These are phyloP conservation scores for Flagelloscypha sp. DNA, from an alignment of 768 basidiomycete genomes.

Conservation along the genomic window DNA sequence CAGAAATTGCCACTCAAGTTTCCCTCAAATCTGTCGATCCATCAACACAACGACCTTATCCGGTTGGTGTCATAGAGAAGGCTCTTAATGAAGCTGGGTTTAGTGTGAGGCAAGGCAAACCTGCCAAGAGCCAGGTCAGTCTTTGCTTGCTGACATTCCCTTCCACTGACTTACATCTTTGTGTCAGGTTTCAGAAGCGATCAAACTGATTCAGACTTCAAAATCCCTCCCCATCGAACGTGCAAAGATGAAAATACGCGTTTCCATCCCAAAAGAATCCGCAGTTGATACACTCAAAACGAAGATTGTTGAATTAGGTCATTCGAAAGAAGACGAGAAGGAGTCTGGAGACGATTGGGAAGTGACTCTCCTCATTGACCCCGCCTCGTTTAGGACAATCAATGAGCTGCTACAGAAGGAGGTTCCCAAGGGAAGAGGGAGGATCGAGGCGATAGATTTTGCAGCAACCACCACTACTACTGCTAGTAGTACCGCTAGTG, in stretches of 20 bases:
- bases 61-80: conserved; percentile 95
- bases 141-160: not conserved
- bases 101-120: conserved; percentile 82
- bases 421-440: conserved; percentile 78
- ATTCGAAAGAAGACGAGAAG: conserved; percentile 78
- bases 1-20: conserved; percentile 89
- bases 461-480: conserved; percentile 64
- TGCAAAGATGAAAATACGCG: conserved; percentile 85
- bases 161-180: not conserved
- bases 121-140: conserved; percentile 85
- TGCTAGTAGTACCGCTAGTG: no score
- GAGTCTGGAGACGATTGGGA: conserved; percentile 77
- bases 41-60: conserved; percentile 77
- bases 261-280: conserved; percentile 52
- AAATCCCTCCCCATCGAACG: conserved; percentile 89
- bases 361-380: conserved; percentile 84
- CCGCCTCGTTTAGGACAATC: conserved; percentile 81
- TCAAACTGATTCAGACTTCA: conserved; percentile 72
- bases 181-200: conserved; percentile 69
- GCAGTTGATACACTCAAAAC: conserved; percentile 64
- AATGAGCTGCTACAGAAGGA: conserved; percentile 88
- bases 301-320: conserved; percentile 59
- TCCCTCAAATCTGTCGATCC: conserved; percentile 97
- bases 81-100: conserved; percentile 94
- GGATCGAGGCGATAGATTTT: conserved; percentile 76